Conservation (phyloP, 192 early-diverging fungal genomes). For the Linnemannia elongata region DNA sequence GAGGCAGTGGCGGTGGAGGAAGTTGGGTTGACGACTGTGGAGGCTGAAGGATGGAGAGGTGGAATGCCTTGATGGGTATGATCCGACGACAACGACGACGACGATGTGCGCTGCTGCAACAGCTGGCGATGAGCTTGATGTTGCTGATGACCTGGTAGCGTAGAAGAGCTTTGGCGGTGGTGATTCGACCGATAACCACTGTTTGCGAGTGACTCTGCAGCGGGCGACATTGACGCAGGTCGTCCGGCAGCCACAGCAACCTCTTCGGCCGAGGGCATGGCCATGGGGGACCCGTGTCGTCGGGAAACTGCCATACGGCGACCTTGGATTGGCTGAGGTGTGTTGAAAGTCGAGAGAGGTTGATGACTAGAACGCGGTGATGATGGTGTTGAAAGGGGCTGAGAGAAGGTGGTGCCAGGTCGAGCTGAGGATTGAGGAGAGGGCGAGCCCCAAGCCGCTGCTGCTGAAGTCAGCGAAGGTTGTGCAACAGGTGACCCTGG, state of each 20-base stretch:
- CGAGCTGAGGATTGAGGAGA: conserved; percentile 10
- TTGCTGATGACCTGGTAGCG: conserved; percentile 20
- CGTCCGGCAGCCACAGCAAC: not conserved
- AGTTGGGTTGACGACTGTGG: not conserved
- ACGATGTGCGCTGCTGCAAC: not conserved
- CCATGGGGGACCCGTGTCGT: conserved; percentile 24
- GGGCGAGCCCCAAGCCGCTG: not conserved
- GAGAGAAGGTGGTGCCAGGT: not conserved
- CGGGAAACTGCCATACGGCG: conserved; percentile 45
- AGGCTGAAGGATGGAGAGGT: conserved; percentile 3
- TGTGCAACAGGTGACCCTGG: conserved; percentile 52
- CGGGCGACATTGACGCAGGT: conserved; percentile 3
- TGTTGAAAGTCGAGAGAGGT: conserved; percentile 11
- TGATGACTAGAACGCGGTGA: conserved; percentile 9
- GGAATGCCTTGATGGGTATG: conserved; percentile 27
- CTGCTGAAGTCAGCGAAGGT: conserved; percentile 4
- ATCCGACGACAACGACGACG: conserved; percentile 11
- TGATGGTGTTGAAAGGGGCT: conserved; percentile 27
- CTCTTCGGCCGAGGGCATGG: conserved; percentile 5
- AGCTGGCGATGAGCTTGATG: not conserved
- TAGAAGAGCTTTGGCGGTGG: conserved; percentile 38
- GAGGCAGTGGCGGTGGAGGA: not conserved
- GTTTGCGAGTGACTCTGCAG: not conserved
- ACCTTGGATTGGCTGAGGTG: conserved; percentile 21
- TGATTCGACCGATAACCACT: conserved; percentile 14